A percentile compares a stretch with the other conserved stretches of the same genome.
Evolutionary conservation across 768 basidiomycete species (phyloP).

Genomic region (Chalciporus chontae): DNA sequence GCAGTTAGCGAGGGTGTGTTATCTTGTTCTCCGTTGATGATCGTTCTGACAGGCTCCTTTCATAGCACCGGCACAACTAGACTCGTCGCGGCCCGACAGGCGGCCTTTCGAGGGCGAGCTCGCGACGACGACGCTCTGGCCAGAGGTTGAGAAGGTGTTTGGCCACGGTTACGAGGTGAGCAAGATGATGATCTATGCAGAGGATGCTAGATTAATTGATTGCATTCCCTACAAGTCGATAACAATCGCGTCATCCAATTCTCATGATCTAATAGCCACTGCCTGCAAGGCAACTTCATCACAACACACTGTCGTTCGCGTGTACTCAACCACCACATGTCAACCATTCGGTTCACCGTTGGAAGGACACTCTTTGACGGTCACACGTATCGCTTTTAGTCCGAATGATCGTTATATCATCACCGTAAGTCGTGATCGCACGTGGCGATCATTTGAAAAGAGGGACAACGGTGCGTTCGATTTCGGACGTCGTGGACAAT

Average conservation of each 20-base stretch:
- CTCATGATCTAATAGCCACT: slow-evolving; percentile 72
- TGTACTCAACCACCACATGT: slow-evolving; percentile 74
- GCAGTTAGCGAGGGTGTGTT: slow-evolving; percentile 65
- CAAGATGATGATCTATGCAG: slow-evolving; percentile 46
- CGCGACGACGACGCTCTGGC: slow-evolving; percentile 87
- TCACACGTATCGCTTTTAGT: slow-evolving; percentile 89
- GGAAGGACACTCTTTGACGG: slow-evolving; percentile 81
- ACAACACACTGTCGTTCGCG: slow-evolving; percentile 86
- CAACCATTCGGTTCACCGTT: slow-evolving; percentile 69
- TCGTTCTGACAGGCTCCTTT: not conserved
- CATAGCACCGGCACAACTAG: slow-evolving; percentile 17
- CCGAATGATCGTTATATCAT: slow-evolving; percentile 76
- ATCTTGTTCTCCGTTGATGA: not conserved
- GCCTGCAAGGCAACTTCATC: slow-evolving; percentile 85
- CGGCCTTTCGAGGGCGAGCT: slow-evolving; percentile 91
- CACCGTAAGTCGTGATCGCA: slow-evolving; percentile 87
- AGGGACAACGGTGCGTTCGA: slow-evolving; percentile 37
- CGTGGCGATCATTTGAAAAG: slow-evolving; percentile 79
- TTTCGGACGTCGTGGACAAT: not conserved
- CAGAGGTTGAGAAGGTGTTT: slow-evolving; percentile 94
- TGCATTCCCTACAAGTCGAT: slow-evolving; percentile 55
- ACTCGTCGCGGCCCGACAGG: slow-evolving; percentile 20
- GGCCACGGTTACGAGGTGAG: slow-evolving; percentile 95
- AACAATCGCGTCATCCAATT: slow-evolving; percentile 70
- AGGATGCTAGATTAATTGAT: not conserved